These are phyloP conservation scores for Cystofilobasidium macerans DNA, from an alignment of 768 basidiomycete species.

Conservation along the genomic window DNA sequence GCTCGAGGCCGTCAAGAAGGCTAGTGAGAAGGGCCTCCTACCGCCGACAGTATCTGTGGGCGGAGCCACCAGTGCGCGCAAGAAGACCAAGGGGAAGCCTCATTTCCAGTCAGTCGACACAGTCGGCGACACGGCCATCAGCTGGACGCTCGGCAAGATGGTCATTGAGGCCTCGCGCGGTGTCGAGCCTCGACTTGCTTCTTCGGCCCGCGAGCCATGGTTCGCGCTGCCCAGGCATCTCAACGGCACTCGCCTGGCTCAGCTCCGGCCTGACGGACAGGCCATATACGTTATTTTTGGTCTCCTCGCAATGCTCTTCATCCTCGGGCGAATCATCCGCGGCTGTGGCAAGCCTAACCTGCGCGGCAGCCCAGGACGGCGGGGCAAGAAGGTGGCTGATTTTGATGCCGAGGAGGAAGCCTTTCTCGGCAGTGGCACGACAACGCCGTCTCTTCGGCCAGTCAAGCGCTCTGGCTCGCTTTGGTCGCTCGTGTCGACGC, in stretches of 20 bases:
- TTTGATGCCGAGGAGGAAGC: constrained; percentile 14
- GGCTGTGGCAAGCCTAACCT: background rate
- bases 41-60: constrained; percentile 23
- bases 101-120: constrained; percentile 86
- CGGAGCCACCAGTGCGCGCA: constrained; percentile 21
- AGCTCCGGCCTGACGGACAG: background rate
- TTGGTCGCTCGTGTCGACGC: background rate
- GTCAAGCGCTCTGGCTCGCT: background rate
- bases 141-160: constrained; percentile 98
- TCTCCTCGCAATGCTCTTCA: constrained; percentile 1
- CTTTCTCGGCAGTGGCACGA: constrained; percentile 7
- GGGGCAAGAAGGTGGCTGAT: background rate
- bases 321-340: constrained; percentile 5
- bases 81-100: constrained; percentile 40
- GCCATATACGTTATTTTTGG: constrained; percentile 1
- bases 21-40: constrained; percentile 69
- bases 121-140: constrained; percentile 87
- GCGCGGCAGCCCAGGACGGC: too few relatives aligned
- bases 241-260: background rate
- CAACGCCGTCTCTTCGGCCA: background rate
- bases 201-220: constrained; percentile 7
- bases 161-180: constrained; percentile 66
- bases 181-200: background rate
- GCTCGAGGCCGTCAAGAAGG: constrained; percentile 62
- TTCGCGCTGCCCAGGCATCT: constrained; percentile 6